These are phyloP conservation scores for Seiridium unicorne DNA, from an alignment of 2,329 filamentous ascomycete genomes.

Conservation along the genomic window DNA sequence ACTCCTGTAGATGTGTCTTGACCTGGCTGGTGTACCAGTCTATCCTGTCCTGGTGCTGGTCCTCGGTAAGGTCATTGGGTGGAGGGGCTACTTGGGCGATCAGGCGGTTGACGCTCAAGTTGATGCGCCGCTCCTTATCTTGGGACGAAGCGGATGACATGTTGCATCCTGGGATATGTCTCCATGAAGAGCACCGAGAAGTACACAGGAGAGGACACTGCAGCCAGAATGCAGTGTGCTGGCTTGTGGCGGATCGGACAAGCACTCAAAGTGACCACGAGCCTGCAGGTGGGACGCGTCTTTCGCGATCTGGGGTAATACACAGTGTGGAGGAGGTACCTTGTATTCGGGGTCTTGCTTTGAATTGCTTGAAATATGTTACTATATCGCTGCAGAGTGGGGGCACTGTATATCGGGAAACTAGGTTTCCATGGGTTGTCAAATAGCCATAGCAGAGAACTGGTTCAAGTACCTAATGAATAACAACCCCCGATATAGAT, in stretches of 20 bases:
- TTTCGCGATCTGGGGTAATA: neutral
- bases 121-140: slow-evolving; percentile 63
- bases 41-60: slow-evolving; percentile 48
- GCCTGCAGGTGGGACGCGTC: slow-evolving; percentile 4
- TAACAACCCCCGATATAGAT: too few relatives aligned
- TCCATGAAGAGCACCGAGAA: neutral
- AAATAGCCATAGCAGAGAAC: too few relatives aligned
- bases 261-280: neutral
- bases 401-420: too few relatives aligned
- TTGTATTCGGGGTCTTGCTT: too few relatives aligned
- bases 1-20: slow-evolving; percentile 7
- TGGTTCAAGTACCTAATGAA: too few relatives aligned
- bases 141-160: slow-evolving; percentile 54
- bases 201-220: too few relatives aligned
- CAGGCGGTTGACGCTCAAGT: slow-evolving; percentile 76
- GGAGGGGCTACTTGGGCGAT: slow-evolving; percentile 71
- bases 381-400: too few relatives aligned
- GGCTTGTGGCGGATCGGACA: neutral
- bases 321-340: neutral
- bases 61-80: slow-evolving; percentile 64
- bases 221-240: neutral
- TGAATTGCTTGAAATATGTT: too few relatives aligned
- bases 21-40: slow-evolving; percentile 14
- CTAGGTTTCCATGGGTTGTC: too few relatives aligned
- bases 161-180: slow-evolving; percentile 20